A percentile compares a stretch with the other conserved stretches of the same genome.
Conservation (phyloP, 306 rosid species). For the Acacia acuminata region DNA sequence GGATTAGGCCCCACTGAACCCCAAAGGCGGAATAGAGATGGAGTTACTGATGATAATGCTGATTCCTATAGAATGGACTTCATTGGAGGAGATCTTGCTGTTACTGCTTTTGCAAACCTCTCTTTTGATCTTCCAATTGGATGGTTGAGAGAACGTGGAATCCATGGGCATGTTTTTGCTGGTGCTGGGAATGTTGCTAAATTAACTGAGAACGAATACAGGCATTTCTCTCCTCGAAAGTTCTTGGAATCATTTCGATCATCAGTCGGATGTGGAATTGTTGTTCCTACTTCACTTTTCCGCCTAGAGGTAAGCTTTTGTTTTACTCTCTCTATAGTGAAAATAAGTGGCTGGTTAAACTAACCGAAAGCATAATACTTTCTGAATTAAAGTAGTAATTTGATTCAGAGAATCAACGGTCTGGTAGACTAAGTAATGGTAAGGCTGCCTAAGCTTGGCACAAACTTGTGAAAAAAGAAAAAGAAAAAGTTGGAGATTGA, state of each 20-base stretch:
- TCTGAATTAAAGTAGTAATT: slow-evolving; percentile 20
- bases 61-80: slow-evolving; percentile 66
- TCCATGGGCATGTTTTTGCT: slow-evolving; percentile 93
- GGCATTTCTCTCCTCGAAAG: slow-evolving; percentile 56
- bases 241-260: slow-evolving; percentile 79
- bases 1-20: slow-evolving; percentile 91
- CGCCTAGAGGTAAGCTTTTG: slow-evolving; percentile 82
- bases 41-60: slow-evolving; percentile 41
- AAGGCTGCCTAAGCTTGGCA: background rate
- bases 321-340: slow-evolving; percentile 16
- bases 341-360: slow-evolving; percentile 15
- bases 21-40: slow-evolving; percentile 56
- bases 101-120: slow-evolving; percentile 89
- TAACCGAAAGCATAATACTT: slow-evolving; percentile 1
- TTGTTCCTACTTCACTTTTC: slow-evolving; percentile 78
- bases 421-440: background rate
- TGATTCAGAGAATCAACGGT: slow-evolving; percentile 13
- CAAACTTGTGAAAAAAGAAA: no score
- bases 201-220: slow-evolving; percentile 78
- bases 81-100: slow-evolving; percentile 96
- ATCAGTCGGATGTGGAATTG: slow-evolving; percentile 89
- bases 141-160: slow-evolving; percentile 88
- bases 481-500: no score
- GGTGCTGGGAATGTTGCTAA: slow-evolving; percentile 89
- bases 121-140: slow-evolving; percentile 86